Percentiles rank a stretch among this genome's conserved stretches.
Conservation (phyloP, 345 rosid genomes). For the Acer saccharum region DNA sequence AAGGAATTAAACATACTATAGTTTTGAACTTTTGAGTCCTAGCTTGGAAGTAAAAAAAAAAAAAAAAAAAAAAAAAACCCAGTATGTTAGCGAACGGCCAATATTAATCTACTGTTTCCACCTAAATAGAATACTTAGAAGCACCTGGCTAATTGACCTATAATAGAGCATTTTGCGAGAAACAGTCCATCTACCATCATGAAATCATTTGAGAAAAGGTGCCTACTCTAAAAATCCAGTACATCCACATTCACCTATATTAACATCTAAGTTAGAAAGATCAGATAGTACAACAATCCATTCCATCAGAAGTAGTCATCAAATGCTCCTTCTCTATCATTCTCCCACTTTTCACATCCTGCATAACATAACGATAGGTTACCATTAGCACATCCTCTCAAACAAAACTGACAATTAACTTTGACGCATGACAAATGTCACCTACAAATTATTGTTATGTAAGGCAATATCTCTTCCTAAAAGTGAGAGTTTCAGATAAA, state of each 20-base stretch:
- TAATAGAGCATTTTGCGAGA: conserved; percentile 20
- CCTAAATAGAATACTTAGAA: not conserved
- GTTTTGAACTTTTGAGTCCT: not conserved
- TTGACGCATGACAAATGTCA: not conserved
- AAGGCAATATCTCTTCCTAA: not conserved
- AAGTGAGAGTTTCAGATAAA: not conserved
- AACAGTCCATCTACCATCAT: conserved; percentile 19
- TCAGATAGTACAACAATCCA: not conserved
- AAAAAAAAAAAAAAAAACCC: not conserved
- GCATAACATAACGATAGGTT: conserved; percentile 33
- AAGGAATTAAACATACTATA: conserved; percentile 3
- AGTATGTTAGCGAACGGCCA: conserved; percentile 10
- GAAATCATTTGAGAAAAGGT: conserved; percentile 16
- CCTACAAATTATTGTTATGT: conserved; percentile 7
- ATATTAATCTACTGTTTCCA: conserved; percentile 13
- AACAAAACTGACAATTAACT: conserved; percentile 8
- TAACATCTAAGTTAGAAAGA: conserved; percentile 20
- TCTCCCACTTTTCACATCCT: conserved; percentile 56
- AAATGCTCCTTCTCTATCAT: conserved; percentile 71
- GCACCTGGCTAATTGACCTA: conserved; percentile 23
- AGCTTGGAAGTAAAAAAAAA: not conserved
- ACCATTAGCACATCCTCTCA: conserved; percentile 17
- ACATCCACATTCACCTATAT: conserved; percentile 15
- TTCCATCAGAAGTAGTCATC: conserved; percentile 79
- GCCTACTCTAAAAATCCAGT: conserved; percentile 20